These are phyloP conservation scores for Neurospora sp. DNA, from an alignment of 495 filamentous ascomycete species.

Conservation along the genomic window DNA sequence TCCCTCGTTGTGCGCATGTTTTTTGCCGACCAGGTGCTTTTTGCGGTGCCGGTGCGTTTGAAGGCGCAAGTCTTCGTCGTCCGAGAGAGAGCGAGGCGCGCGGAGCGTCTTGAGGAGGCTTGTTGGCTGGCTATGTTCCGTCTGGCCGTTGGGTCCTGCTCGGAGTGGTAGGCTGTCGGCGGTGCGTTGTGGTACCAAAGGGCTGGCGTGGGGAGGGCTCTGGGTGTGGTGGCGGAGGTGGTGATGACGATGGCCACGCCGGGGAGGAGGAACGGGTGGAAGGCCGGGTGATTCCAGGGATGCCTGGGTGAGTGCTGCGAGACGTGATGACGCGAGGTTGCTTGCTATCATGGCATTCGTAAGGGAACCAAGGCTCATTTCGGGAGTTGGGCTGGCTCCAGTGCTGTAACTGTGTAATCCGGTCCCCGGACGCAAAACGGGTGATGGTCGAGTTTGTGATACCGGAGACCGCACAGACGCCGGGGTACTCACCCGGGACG, in stretches of 20 bases:
- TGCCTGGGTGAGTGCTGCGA: constrained; percentile 14
- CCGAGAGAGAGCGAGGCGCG: constrained; percentile 43
- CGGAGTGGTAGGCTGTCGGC: constrained; percentile 24
- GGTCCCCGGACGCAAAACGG: neutral
- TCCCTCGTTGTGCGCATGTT: constrained; percentile 82
- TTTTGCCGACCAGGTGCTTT: constrained; percentile 31
- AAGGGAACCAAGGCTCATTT: constrained; percentile 31
- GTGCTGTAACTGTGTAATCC: constrained; percentile 1
- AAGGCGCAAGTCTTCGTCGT: constrained; percentile 42
- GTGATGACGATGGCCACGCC: constrained; percentile 10
- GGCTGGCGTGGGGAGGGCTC: constrained; percentile 16
- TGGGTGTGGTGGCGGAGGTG: neutral
- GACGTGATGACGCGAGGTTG: constrained; percentile 61
- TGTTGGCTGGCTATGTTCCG: constrained; percentile 35
- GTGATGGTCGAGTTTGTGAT: neutral
- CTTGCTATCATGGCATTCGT: constrained; percentile 78
- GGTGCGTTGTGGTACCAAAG: constrained; percentile 39
- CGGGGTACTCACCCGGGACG: neutral
- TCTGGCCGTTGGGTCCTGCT: constrained; percentile 38
- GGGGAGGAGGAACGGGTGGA: constrained; percentile 20
- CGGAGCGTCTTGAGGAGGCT: constrained; percentile 67
- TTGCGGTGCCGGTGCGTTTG: constrained; percentile 34
- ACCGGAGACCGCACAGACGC: neutral
- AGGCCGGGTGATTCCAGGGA: constrained; percentile 12
- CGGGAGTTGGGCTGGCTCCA: constrained; percentile 9